These are phyloP conservation scores for Saccharomycopsis hybrid DNA, from an alignment of 1,139 yeast genomes.

Conservation along the genomic window DNA sequence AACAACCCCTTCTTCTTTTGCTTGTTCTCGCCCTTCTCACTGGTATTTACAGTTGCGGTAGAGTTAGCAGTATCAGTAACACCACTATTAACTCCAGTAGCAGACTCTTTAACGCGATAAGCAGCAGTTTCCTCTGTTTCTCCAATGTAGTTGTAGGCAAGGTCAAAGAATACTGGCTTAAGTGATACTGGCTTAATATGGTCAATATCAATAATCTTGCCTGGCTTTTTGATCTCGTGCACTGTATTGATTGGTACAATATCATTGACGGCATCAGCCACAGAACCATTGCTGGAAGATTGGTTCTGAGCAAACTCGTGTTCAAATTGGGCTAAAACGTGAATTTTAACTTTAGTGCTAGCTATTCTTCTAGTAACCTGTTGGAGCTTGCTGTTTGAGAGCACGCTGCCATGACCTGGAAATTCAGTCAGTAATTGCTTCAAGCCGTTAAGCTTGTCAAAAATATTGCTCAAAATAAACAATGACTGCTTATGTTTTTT, in stretches of 20 bases:
- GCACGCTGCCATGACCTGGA: constrained; percentile 25
- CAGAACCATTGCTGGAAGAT: constrained; percentile 22
- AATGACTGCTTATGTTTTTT: constrained; percentile 48
- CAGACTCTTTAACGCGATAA: too few relatives aligned
- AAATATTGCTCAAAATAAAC: constrained; percentile 39
- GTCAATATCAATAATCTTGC: constrained; percentile 7
- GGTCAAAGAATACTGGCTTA: constrained; percentile 86
- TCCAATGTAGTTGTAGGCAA: constrained; percentile 75
- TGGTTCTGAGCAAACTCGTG: constrained; percentile 26
- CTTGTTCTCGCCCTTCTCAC: constrained; percentile 11
- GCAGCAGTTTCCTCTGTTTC: constrained; percentile 17
- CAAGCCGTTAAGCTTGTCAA: constrained; percentile 24
- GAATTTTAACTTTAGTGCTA: constrained; percentile 35
- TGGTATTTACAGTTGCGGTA: neutral
- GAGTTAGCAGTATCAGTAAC: too few relatives aligned
- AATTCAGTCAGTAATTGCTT: constrained; percentile 1
- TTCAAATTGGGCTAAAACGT: constrained; percentile 46
- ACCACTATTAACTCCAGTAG: too few relatives aligned
- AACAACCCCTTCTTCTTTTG: constrained; percentile 40
- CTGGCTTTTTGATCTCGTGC: constrained; percentile 7
- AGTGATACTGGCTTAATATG: constrained; percentile 51
- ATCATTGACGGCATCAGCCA: constrained; percentile 16
- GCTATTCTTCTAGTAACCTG: constrained; percentile 30
- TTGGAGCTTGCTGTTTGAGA: constrained; percentile 33
- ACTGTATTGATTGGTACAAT: constrained; percentile 9